Evolutionary conservation across 495 filamentous ascomycete genomes (phyloP).

Genomic region (Letharia columbiana): DNA sequence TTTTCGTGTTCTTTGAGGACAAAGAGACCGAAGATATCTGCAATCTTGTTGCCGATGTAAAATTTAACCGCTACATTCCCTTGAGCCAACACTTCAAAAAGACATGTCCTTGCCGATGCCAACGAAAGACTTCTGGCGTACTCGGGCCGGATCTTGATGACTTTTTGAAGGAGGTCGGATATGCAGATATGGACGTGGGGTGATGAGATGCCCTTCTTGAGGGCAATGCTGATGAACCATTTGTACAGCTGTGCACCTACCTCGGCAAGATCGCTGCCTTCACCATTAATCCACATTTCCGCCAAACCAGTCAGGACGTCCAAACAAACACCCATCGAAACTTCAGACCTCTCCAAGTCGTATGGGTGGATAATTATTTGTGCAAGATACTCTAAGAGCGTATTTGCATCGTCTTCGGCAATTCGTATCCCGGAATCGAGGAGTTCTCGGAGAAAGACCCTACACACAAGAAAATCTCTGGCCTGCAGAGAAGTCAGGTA

Average conservation of each 20-base stretch:
- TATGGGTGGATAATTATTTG: slow-evolving; percentile 54
- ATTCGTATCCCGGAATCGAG: slow-evolving; percentile 30
- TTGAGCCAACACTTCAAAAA: slow-evolving; percentile 61
- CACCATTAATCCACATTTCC: slow-evolving; percentile 51
- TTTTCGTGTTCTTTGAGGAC: slow-evolving; percentile 69
- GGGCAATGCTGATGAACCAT: slow-evolving; percentile 59
- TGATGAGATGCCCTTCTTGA: slow-evolving; percentile 58
- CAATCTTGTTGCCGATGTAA: slow-evolving; percentile 55
- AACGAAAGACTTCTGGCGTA: slow-evolving; percentile 49
- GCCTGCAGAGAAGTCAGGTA: slow-evolving; percentile 50
- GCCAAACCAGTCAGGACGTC: slow-evolving; percentile 60
- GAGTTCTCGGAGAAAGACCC: slow-evolving; percentile 41
- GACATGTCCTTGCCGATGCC: slow-evolving; percentile 61
- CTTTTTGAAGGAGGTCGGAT: slow-evolving; percentile 54
- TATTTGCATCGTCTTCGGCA: slow-evolving; percentile 32
- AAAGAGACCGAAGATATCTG: slow-evolving; percentile 71
- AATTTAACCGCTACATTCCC: slow-evolving; percentile 68
- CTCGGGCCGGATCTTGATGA: slow-evolving; percentile 55
- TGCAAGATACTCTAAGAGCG: slow-evolving; percentile 46
- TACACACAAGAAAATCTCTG: slow-evolving; percentile 52
- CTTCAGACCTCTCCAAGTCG: slow-evolving; percentile 67
- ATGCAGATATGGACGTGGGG: slow-evolving; percentile 56
- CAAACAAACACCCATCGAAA: slow-evolving; percentile 58
- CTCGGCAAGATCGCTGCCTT: slow-evolving; percentile 46
- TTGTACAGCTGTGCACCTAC: slow-evolving; percentile 67